Evolutionary conservation across 768 basidiomycete genomes (phyloP), one percentile per base, ranked within the genome.

Genomic region (Leccinum boreale): DNA sequence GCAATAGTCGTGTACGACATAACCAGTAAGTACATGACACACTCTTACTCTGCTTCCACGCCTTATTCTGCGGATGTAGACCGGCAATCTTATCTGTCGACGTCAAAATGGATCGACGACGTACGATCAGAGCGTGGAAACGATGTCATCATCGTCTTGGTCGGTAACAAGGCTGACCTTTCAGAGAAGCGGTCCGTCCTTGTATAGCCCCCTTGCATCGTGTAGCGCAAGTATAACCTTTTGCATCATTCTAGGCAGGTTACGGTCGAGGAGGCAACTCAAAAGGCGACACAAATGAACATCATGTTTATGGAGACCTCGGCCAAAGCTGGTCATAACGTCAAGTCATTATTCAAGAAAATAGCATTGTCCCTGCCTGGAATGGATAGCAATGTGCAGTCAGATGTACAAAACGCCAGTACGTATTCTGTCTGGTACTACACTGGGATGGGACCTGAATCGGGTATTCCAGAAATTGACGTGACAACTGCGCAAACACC

Each of bases 251-350:
- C 33, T 66, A 99, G 96, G 57, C 95, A 99, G 86, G 96, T 99
- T n/a, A 98, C 96, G 8, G 80, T 95, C 4, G 97, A 99, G 71
- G 97, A 98, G 70, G 93, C 96, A 11, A 96, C 95, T 24, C 85
- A 87, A 47, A 94, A 94, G 69, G 83, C 94, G 14, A 88, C 92
- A 47, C 88, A 96, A 71, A 77, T 97, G 61, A 89, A 87, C 67
- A 92, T 98, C 64, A 92, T 98, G 89, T 97, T 96, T 70, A 98
- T 98, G 89, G 97, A 99, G 76, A 98, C 97, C 9, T 97, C 94
- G 28, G 97, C 97, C 29, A 99, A 99, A 73, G 97, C 97, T 7
- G 97, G 97, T 3, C 97, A 98, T 73, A 99, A 99, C 63, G 97
- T 99, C 60, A 99, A 99, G 79, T 92, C 92, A 63, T 74, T 99